Conservation (phyloP, 441 rosid species). For the Bruguiera hainesii region DNA sequence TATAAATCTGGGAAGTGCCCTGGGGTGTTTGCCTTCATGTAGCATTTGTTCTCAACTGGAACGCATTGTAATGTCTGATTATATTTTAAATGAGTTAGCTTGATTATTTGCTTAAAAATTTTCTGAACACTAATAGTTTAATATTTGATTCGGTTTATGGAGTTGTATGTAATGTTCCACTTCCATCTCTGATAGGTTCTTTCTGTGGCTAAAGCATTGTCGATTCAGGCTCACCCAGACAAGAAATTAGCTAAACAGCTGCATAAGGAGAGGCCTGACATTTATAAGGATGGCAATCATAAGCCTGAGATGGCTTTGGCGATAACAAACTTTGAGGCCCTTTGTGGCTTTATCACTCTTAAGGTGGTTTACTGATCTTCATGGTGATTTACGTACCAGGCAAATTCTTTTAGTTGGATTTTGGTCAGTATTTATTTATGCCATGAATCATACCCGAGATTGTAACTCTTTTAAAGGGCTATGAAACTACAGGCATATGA, state of each 20-base stretch:
- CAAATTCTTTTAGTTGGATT: background rate
- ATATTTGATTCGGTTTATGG: background rate
- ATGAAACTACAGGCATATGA: background rate
- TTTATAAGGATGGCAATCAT: constrained; percentile 78
- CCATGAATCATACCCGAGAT: background rate
- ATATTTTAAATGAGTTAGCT: background rate
- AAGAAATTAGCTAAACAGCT: constrained; percentile 66
- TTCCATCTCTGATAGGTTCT: constrained; percentile 50
- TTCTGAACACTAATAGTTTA: background rate
- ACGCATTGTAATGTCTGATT: background rate
- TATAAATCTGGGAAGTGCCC: too few relatives aligned
- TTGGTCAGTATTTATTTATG: background rate
- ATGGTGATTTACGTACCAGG: background rate
- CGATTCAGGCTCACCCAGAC: constrained; percentile 97
- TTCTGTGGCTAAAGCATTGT: constrained; percentile 83
- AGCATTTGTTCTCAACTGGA: background rate
- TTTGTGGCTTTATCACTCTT: constrained; percentile 68
- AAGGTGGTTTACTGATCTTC: constrained; percentile 39
- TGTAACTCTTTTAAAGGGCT: background rate
- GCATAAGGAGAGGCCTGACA: constrained; percentile 66
- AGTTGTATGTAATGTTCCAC: constrained; percentile 4
- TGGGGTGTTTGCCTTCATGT: background rate
- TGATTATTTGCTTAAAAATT: background rate
- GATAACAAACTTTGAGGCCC: constrained; percentile 77
- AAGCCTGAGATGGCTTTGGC: constrained; percentile 99